Evolutionary conservation across 2,329 filamentous ascomycete genomes (phyloP), one percentile per base, ranked within the genome.

Genomic region (Fusarium duplospermum): DNA sequence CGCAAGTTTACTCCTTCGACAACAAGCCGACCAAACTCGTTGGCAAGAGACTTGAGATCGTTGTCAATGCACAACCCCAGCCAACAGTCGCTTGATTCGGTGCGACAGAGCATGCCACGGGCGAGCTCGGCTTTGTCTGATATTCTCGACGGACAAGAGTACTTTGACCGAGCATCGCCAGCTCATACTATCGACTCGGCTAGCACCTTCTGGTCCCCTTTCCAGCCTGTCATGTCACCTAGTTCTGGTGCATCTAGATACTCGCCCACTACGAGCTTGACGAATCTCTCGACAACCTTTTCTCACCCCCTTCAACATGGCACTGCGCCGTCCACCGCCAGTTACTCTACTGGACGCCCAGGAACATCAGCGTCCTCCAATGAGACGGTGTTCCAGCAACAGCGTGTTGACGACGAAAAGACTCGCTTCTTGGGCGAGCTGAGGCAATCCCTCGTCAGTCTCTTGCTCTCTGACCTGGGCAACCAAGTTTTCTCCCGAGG

Each of bases 201-300:
- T 27, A 91, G 91, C 18, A 96, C 94, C 0, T 97, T 96, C 80
- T 98, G 95, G 94, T 98, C 95, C 4, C 94, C 94, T 0, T 95
- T 96, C 76, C 92, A 94, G 69, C 91, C 91, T 0, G 87, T 89
- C 0, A 88, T 92, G 70, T 91, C 93, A 2, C 89, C 91, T 0
- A 81, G 92, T 84, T 80, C 94, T 80, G 84, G 88, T 82, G 81
- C 88, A 0, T 89, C 90, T 1, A 84, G 89, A 63, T 90, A 91
- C 68, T 92, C 90, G 7, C 90, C 90, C 0, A 89, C 88, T 0
- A 90, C 89, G 3, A 92, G 90, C 74, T 82, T 90, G 42, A 88
- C 88, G 9, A 91, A 90, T 73, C 79, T 90, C 2, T 89, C 88
- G 0, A 84, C 85, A 22, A 85, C 87, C 1, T 87, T 88, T 76